Evolutionary conservation across 2,329 filamentous ascomycete species (phyloP).

Genomic region (Neurospora sp.): DNA sequence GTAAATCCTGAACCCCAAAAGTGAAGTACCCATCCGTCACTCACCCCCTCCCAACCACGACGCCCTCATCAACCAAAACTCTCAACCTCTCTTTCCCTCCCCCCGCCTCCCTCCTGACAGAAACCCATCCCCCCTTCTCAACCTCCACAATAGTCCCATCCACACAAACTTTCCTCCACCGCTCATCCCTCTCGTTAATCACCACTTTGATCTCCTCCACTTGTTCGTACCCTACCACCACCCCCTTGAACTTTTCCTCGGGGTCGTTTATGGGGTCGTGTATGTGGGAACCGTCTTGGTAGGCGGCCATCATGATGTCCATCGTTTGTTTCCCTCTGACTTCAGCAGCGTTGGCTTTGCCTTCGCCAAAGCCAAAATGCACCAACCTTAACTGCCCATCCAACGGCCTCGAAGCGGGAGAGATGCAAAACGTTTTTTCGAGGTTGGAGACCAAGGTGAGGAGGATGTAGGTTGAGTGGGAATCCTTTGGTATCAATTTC

Average conservation of each 20-base stretch:
- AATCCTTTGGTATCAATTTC: too few relatives aligned
- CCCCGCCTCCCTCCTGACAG: slow-evolving; percentile 42
- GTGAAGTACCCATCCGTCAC: neutral
- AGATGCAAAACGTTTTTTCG: slow-evolving; percentile 74
- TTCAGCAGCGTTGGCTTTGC: slow-evolving; percentile 20
- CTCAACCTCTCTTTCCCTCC: slow-evolving; percentile 24
- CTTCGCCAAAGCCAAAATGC: slow-evolving; percentile 48
- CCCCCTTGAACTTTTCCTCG: slow-evolving; percentile 40
- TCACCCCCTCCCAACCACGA: neutral
- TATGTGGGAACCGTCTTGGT: slow-evolving; percentile 34
- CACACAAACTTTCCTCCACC: slow-evolving; percentile 83
- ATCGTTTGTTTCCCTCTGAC: slow-evolving; percentile 57
- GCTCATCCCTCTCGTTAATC: slow-evolving; percentile 55
- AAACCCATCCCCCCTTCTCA: slow-evolving; percentile 57
- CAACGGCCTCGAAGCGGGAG: slow-evolving; percentile 59
- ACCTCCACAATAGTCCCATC: slow-evolving; percentile 80
- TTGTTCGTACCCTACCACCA: slow-evolving; percentile 58
- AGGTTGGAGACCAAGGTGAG: slow-evolving; percentile 70
- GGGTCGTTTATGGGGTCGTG: slow-evolving; percentile 39
- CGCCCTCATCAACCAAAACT: slow-evolving; percentile 31
- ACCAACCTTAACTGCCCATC: slow-evolving; percentile 64
- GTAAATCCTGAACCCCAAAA: too few relatives aligned
- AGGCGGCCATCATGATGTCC: slow-evolving; percentile 63
- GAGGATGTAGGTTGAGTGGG: slow-evolving; percentile 63
- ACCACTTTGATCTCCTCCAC: slow-evolving; percentile 59